These are phyloP conservation scores for Seminavis robusta DNA, from an alignment of 108 stramenopile species.

Conservation along the genomic window DNA sequence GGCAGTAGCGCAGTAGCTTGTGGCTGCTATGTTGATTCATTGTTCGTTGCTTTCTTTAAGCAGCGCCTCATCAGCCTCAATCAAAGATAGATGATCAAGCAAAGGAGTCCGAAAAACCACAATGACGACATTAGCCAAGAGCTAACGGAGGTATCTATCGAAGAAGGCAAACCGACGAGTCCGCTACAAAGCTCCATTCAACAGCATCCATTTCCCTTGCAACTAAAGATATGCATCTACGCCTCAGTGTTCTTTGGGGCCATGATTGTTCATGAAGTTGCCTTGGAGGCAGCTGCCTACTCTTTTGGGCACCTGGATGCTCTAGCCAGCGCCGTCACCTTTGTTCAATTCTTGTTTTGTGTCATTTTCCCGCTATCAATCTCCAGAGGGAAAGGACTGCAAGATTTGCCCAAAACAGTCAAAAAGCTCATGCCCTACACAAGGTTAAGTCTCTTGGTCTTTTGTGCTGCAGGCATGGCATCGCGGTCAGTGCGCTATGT, in stretches of 20 bases:
- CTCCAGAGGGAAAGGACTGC: constrained; percentile 29
- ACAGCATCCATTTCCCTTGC: no score
- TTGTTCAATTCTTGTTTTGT: constrained; percentile 69
- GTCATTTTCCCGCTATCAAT: constrained; percentile 34
- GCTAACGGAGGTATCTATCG: no score
- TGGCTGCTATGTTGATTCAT: no score
- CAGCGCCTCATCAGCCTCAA: no score
- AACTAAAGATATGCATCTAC: no score
- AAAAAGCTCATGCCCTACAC: constrained; percentile 41
- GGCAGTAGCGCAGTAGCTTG: no score
- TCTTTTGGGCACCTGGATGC: constrained; percentile 37
- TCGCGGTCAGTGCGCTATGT: constrained; percentile 51
- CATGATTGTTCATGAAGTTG: constrained; percentile 64
- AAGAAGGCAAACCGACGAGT: no score
- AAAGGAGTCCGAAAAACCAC: no score
- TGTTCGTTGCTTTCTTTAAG: no score
- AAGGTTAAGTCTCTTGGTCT: constrained; percentile 41
- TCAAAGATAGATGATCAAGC: no score
- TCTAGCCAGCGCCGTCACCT: constrained; percentile 40
- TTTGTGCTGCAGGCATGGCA: constrained; percentile 56
- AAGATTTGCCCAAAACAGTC: constrained; percentile 38
- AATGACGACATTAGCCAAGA: no score
- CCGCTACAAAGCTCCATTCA: no score
- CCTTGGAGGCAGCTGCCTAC: constrained; percentile 51
- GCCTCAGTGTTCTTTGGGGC: constrained; percentile 40